Evolutionary conservation across 2,329 filamentous ascomycete genomes (phyloP).

Genomic region (Botrytis tulipae): DNA sequence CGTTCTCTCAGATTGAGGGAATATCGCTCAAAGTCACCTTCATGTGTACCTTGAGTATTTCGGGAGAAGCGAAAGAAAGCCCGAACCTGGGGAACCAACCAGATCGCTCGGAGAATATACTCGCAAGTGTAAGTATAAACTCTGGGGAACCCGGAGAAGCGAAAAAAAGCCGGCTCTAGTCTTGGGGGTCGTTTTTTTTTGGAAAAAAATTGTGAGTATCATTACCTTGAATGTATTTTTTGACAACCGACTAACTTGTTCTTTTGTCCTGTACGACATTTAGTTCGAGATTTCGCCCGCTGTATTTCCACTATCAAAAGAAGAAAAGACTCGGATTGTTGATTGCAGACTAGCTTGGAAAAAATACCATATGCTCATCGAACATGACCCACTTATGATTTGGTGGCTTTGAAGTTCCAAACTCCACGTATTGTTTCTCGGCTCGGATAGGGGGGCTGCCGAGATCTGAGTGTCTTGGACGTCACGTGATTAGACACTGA

Average conservation of each 20-base stretch:
- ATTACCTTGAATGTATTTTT: background rate
- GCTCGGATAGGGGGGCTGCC: no score
- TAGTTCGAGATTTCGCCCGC: no score
- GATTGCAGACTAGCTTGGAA: background rate
- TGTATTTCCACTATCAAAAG: no score
- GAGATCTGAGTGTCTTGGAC: no score
- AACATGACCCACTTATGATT: no score
- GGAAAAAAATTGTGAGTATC: background rate
- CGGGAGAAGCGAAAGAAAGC: constrained; percentile 2
- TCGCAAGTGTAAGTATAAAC: background rate
- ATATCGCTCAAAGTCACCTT: background rate
- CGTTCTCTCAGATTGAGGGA: background rate
- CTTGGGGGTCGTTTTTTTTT: background rate
- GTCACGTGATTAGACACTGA: no score
- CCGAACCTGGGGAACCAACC: background rate
- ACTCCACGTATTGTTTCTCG: no score
- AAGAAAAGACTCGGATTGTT: no score
- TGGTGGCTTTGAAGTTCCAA: no score
- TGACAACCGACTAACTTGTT: background rate
- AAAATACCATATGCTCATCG: no score
- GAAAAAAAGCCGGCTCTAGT: background rate
- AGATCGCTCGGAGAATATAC: background rate
- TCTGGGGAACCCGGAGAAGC: background rate
- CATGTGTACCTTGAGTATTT: background rate
- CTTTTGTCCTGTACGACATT: background rate